Evolutionary conservation across 768 basidiomycete genomes (phyloP).

Genomic region (Sistotremastrum niveocremeum): DNA sequence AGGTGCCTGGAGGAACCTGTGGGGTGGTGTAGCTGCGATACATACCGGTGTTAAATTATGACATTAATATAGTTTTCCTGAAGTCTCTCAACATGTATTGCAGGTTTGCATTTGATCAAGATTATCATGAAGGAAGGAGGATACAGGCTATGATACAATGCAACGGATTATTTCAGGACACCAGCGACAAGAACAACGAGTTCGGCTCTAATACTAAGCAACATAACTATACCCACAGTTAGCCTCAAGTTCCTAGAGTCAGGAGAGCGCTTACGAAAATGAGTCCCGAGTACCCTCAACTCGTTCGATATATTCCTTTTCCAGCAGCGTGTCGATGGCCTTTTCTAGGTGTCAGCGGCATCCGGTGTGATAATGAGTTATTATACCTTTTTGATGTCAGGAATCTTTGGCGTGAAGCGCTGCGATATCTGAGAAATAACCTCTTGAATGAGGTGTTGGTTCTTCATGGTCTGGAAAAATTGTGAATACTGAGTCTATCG

Average conservation of each 20-base stretch:
- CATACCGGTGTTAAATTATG: slow-evolving; percentile 76
- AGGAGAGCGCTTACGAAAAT: slow-evolving; percentile 38
- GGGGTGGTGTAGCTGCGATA: slow-evolving; percentile 79
- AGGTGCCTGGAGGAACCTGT: slow-evolving; percentile 75
- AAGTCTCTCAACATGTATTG: too few species aligned
- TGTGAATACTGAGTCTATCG: neutral
- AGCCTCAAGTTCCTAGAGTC: too few species aligned
- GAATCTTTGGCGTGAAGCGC: slow-evolving; percentile 84
- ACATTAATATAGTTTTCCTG: neutral
- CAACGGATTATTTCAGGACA: too few species aligned
- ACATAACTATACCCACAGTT: too few species aligned
- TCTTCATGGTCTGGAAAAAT: slow-evolving; percentile 60
- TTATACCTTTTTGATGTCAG: slow-evolving; percentile 87
- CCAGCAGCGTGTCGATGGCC: slow-evolving; percentile 85
- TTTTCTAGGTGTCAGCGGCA: slow-evolving; percentile 12
- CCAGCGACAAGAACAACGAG: too few species aligned
- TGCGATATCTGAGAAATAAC: slow-evolving; percentile 81
- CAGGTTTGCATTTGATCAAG: too few species aligned
- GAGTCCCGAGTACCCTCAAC: slow-evolving; percentile 85
- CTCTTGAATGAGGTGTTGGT: slow-evolving; percentile 79
- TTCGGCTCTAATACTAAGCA: too few species aligned
- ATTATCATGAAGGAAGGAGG: too few species aligned
- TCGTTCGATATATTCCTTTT: slow-evolving; percentile 97
- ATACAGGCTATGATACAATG: too few species aligned
- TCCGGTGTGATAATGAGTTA: too few species aligned